Evolutionary conservation across 2,329 filamentous ascomycete species (phyloP).

Genomic region (Trichoderma sp.): DNA sequence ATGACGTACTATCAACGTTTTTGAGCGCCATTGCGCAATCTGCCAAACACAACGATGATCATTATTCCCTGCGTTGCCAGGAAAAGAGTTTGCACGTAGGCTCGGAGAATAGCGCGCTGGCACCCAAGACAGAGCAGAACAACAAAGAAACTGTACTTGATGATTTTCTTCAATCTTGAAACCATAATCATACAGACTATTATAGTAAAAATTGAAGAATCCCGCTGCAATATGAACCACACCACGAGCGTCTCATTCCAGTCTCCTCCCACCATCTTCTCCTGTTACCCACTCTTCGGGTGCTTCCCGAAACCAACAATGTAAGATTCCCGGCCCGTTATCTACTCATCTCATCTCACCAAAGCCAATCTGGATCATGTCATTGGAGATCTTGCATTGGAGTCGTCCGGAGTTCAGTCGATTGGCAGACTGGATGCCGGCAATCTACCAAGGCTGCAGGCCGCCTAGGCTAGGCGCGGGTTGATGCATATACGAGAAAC

Average conservation of each 20-base stretch:
- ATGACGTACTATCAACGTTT: not conserved
- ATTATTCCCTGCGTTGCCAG: not conserved
- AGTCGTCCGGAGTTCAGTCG: not conserved
- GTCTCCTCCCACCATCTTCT: not conserved
- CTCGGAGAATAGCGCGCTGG: not conserved
- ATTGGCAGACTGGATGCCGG: constrained; percentile 14
- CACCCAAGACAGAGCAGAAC: too few relatives aligned
- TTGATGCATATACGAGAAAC: constrained; percentile 28
- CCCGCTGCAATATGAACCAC: not conserved
- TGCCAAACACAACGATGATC: not conserved
- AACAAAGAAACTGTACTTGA: too few relatives aligned
- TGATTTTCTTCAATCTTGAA: not conserved
- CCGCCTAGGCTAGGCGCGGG: constrained; percentile 21
- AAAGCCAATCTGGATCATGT: constrained; percentile 5
- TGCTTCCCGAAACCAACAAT: not conserved
- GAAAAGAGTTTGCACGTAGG: not conserved
- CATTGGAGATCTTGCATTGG: constrained; percentile 19
- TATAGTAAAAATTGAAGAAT: not conserved
- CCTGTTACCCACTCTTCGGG: not conserved
- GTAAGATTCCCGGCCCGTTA: not conserved
- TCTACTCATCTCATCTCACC: not conserved
- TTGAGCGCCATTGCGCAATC: not conserved
- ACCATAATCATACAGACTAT: not conserved
- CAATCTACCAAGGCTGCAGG: constrained; percentile 9
- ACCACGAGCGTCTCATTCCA: not conserved